A percentile compares a stretch with the other conserved stretches of the same genome.
Evolutionary conservation across 371 early-diverging fungal genomes (phyloP).

Genomic region (Parasitella parasitica): DNA sequence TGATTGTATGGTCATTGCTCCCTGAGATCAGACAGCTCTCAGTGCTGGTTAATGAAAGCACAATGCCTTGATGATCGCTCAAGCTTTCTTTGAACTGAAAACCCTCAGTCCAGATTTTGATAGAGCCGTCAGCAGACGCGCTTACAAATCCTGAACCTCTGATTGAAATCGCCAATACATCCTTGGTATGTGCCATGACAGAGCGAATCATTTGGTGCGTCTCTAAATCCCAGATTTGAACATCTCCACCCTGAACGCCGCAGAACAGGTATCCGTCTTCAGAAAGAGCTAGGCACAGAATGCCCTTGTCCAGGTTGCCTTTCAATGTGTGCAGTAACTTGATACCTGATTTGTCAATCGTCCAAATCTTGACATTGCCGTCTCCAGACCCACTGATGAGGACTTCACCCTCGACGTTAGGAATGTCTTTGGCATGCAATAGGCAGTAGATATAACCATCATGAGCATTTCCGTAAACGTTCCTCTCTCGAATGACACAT

Average conservation of each 20-base stretch:
- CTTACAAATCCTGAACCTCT: slow-evolving; percentile 59
- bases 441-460: slow-evolving; percentile 77
- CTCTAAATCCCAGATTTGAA: slow-evolving; percentile 81
- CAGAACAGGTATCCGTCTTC: slow-evolving; percentile 74
- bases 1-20: slow-evolving; percentile 70
- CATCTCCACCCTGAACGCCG: slow-evolving; percentile 77
- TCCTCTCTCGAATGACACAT: slow-evolving; percentile 56
- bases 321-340: slow-evolving; percentile 40
- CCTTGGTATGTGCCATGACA: slow-evolving; percentile 68
- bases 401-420: slow-evolving; percentile 65
- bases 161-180: slow-evolving; percentile 63
- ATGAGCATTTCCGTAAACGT: slow-evolving; percentile 64
- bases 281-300: slow-evolving; percentile 62
- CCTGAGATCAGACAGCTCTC: slow-evolving; percentile 63
- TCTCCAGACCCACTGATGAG: slow-evolving; percentile 84
- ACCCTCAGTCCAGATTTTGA: slow-evolving; percentile 68
- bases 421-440: slow-evolving; percentile 51
- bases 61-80: slow-evolving; percentile 62
- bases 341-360: slow-evolving; percentile 42
- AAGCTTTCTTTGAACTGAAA: slow-evolving; percentile 66
- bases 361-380: slow-evolving; percentile 81
- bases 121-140: slow-evolving; percentile 76
- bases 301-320: slow-evolving; percentile 64
- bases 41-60: slow-evolving; percentile 63
- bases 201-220: slow-evolving; percentile 71